phyloP scores from a whole-genome alignment of 1,139 yeast genomes.

The Arxiozyma slooffiae region DNA sequence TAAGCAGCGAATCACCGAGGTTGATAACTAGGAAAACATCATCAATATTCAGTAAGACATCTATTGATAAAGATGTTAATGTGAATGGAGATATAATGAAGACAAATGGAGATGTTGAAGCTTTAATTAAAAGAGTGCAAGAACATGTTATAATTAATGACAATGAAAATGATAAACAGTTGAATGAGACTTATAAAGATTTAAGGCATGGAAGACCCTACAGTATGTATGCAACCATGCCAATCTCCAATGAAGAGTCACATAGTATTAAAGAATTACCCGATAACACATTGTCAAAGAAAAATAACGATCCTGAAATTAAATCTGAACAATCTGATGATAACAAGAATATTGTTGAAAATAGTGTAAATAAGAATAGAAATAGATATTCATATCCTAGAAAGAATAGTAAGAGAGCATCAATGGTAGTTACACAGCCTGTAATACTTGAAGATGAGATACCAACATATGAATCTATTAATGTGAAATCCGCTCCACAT shows the following conservation, averaged over 20 bases:
- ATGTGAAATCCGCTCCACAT: slow-evolving; percentile 5
- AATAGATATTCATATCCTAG: background rate
- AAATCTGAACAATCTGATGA: background rate
- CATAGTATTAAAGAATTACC: background rate
- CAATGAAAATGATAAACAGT: background rate
- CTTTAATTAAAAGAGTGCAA: slow-evolving; percentile 15
- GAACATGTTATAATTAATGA: slow-evolving; percentile 17
- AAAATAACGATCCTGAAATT: background rate
- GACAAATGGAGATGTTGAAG: slow-evolving; percentile 18
- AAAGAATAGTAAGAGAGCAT: background rate
- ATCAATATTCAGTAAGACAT: slow-evolving; percentile 26
- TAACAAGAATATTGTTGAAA: background rate
- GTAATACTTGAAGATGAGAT: slow-evolving; percentile 1
- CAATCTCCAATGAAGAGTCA: background rate
- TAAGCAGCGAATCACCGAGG: slow-evolving; percentile 17
- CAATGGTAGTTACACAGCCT: background rate
- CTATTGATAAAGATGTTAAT: slow-evolving; percentile 26
- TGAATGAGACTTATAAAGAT: background rate
- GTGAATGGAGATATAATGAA: slow-evolving; percentile 32
- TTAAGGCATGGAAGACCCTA: background rate
- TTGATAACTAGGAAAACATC: slow-evolving; percentile 18
- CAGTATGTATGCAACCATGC: background rate
- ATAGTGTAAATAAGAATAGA: background rate
- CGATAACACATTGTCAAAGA: background rate
- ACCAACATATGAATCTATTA: slow-evolving; percentile 5